Evolutionary conservation across 2,329 filamentous ascomycete genomes (phyloP).

Genomic region (Colletotrichum lentis): DNA sequence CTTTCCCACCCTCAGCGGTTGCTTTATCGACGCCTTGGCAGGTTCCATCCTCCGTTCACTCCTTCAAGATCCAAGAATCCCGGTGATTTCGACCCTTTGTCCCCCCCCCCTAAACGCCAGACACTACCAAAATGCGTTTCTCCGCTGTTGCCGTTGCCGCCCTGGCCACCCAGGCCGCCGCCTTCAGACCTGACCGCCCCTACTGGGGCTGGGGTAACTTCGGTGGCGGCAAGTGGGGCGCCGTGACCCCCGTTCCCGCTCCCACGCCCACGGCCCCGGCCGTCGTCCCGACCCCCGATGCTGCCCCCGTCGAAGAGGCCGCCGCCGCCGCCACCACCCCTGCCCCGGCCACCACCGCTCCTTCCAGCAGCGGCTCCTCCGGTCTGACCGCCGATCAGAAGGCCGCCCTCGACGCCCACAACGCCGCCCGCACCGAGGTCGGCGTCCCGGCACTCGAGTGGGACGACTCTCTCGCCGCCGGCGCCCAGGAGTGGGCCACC

Average conservation of each 20-base stretch:
- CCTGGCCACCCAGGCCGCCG: slow-evolving; percentile 34
- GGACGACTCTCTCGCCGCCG: slow-evolving; percentile 44
- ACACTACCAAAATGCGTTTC: slow-evolving; percentile 34
- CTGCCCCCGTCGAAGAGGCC: slow-evolving; percentile 19
- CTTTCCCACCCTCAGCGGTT: slow-evolving; percentile 25
- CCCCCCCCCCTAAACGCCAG: not conserved
- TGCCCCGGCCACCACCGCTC: slow-evolving; percentile 16
- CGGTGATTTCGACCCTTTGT: slow-evolving; percentile 22
- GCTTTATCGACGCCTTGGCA: slow-evolving; percentile 34
- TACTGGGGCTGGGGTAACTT: slow-evolving; percentile 30
- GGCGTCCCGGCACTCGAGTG: slow-evolving; percentile 38
- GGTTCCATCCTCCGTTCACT: slow-evolving; percentile 34
- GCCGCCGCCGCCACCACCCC: slow-evolving; percentile 39
- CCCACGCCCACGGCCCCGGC: slow-evolving; percentile 13
- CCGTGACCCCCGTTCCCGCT: slow-evolving; percentile 7
- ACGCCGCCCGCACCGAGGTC: slow-evolving; percentile 35
- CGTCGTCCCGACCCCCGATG: slow-evolving; percentile 40
- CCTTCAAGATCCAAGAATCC: slow-evolving; percentile 22
- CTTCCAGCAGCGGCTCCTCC: slow-evolving; percentile 30
- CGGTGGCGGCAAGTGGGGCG: slow-evolving; percentile 2
- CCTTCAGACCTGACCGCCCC: slow-evolving; percentile 20
- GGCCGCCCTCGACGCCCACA: slow-evolving; percentile 36
- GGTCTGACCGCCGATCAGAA: slow-evolving; percentile 30
- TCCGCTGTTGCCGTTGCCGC: slow-evolving; percentile 32
- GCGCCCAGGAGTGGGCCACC: slow-evolving; percentile 40